phyloP scores from a whole-genome alignment of 768 basidiomycete species.

The Mycena leptocephala region DNA sequence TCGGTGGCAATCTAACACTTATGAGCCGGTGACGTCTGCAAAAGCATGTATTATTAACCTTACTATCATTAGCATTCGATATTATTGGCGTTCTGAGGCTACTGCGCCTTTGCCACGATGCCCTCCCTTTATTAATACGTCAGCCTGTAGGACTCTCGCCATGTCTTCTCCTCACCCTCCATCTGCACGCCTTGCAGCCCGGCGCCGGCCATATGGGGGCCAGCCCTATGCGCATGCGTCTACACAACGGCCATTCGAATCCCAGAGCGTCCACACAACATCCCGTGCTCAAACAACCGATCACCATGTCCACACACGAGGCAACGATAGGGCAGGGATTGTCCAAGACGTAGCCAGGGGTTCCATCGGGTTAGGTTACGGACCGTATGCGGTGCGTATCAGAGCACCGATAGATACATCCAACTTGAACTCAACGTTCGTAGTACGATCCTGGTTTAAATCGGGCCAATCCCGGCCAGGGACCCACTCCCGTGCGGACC shows the following conservation, averaged over 20 bases:
- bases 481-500: neutral
- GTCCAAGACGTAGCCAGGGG: slow-evolving; percentile 20
- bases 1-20: neutral
- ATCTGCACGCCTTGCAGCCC: neutral
- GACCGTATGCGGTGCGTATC: slow-evolving; percentile 26
- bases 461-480: slow-evolving; percentile 61
- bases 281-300: neutral
- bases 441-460: slow-evolving; percentile 29
- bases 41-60: neutral
- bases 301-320: neutral
- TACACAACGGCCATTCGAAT: neutral
- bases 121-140: slow-evolving; percentile 1
- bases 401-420: too few relatives aligned
- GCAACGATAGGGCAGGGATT: neutral
- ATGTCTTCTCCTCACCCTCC: neutral
- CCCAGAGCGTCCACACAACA: neutral
- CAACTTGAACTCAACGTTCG: neutral
- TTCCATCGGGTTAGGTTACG: slow-evolving; percentile 22
- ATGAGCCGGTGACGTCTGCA: neutral
- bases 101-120: slow-evolving; percentile 6
- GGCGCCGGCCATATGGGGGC: neutral
- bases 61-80: slow-evolving; percentile 3
- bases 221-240: neutral
- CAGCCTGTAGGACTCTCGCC: neutral
- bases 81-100: too few relatives aligned